These are phyloP conservation scores for Clavispora asparagi DNA, from an alignment of 805 yeast species.

Conservation along the genomic window DNA sequence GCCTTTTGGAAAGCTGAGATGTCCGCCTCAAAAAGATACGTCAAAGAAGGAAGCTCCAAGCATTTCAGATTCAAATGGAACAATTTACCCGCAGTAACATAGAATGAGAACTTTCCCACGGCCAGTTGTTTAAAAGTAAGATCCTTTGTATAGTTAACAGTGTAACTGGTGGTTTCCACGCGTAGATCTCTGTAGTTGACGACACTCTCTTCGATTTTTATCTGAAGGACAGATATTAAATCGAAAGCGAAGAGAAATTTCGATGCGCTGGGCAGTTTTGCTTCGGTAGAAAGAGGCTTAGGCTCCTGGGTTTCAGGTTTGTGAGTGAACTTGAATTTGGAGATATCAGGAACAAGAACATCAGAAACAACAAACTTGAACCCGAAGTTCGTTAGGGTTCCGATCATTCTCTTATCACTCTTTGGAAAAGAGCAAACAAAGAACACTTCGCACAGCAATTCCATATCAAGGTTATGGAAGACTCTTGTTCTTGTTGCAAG, in stretches of 20 bases:
- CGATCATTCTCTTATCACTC: not conserved
- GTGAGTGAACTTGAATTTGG: not conserved
- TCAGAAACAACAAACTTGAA: slow-evolving; percentile 4
- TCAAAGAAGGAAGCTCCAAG: slow-evolving; percentile 33
- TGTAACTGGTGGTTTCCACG: slow-evolving; percentile 11
- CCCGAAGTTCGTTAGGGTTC: slow-evolving; percentile 6
- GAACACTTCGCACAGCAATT: slow-evolving; percentile 3
- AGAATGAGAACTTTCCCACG: slow-evolving; percentile 12
- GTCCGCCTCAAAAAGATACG: slow-evolving; percentile 20
- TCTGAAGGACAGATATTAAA: slow-evolving; percentile 8
- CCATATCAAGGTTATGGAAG: slow-evolving; percentile 12
- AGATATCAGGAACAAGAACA: slow-evolving; percentile 7
- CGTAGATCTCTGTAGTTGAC: slow-evolving; percentile 7
- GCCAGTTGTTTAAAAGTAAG: slow-evolving; percentile 10
- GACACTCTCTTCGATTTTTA: slow-evolving; percentile 15
- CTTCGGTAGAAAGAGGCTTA: not conserved
- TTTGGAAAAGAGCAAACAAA: slow-evolving; percentile 4
- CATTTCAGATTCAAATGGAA: slow-evolving; percentile 25
- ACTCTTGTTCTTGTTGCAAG: slow-evolving; percentile 1
- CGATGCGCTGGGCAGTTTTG: not conserved
- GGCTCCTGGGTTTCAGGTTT: not conserved
- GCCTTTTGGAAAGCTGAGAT: slow-evolving; percentile 20
- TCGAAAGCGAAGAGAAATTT: slow-evolving; percentile 3
- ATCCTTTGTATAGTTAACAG: slow-evolving; percentile 9
- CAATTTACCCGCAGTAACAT: slow-evolving; percentile 25